Conservation (phyloP, 2,329 filamentous ascomycete species). For the Botrytis pseudocinerea region DNA sequence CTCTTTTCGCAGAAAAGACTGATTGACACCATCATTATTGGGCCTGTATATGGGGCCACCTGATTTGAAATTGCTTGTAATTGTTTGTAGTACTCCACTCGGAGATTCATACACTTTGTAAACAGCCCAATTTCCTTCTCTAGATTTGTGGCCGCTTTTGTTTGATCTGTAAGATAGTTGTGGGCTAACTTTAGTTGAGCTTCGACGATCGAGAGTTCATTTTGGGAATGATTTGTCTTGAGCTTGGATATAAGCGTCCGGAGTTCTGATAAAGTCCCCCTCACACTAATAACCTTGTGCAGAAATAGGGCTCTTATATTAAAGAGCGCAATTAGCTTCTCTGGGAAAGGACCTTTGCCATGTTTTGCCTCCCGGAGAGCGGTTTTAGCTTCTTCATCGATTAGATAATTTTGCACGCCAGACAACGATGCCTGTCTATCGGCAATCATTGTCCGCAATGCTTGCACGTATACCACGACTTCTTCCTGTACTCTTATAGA, state of each 20-base stretch:
- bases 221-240: conserved; percentile 59
- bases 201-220: conserved; percentile 66
- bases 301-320: conserved; percentile 49
- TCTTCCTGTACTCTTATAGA: conserved; percentile 88
- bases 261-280: conserved; percentile 68
- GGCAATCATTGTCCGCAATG: conserved; percentile 70
- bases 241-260: conserved; percentile 62
- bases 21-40: conserved; percentile 32
- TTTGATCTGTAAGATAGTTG: conserved; percentile 52
- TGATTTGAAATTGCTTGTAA: conserved; percentile 89
- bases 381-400: conserved; percentile 64
- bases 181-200: conserved; percentile 63
- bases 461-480: conserved; percentile 82
- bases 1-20: conserved; percentile 60
- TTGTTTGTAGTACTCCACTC: conserved; percentile 87
- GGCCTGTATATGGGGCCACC: conserved; percentile 71
- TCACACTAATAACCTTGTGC: conserved; percentile 61
- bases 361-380: conserved; percentile 61
- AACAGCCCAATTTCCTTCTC: conserved; percentile 77
- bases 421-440: conserved; percentile 77
- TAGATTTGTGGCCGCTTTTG: conserved; percentile 49
- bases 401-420: conserved; percentile 73
- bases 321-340: conserved; percentile 57
- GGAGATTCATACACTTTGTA: conserved; percentile 75
- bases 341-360: conserved; percentile 70